These are phyloP conservation scores for Asparagopsis taxiformis DNA, from an alignment of 31 red algal species.

Conservation along the genomic window DNA sequence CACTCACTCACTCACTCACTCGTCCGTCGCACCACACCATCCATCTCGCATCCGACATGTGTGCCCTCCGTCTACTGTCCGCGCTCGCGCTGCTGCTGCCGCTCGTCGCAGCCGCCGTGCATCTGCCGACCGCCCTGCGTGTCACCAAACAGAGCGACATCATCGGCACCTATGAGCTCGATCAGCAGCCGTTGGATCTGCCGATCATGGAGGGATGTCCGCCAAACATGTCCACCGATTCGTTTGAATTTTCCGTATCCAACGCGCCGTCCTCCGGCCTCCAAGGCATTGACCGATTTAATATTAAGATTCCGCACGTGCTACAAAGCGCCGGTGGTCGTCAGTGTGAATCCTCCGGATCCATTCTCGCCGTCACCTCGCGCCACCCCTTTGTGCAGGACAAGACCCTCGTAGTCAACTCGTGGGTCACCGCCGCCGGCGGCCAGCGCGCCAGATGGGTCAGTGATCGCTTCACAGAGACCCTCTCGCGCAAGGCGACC, in stretches of 20 bases:
- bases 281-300: not conserved
- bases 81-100: conserved; percentile 1
- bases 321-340: not conserved
- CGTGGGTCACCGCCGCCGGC: conserved; percentile 6
- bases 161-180: conserved; percentile 7
- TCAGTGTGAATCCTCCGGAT: conserved; percentile 13
- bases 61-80: not conserved
- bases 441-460: conserved; percentile 1
- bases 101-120: not conserved
- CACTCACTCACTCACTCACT: too few relatives aligned
- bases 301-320: conserved; percentile 22
- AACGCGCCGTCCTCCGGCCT: not conserved
- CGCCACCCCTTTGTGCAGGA: conserved; percentile 23
- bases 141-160: conserved; percentile 10
- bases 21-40: not conserved
- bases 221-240: conserved; percentile 4
- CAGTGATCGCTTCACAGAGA: conserved; percentile 3
- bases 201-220: not conserved
- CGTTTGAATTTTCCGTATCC: conserved; percentile 20
- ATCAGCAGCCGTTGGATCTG: not conserved
- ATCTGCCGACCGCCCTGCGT: not conserved
- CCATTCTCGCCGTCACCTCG: conserved; percentile 6
- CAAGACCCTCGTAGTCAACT: not conserved
- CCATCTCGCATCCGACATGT: not conserved
- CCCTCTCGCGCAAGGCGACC: not conserved